A percentile compares a stretch with the other conserved stretches of the same genome.
phyloP scores from a whole-genome alignment of 148 eudicot species.

The Silene latifolia region DNA sequence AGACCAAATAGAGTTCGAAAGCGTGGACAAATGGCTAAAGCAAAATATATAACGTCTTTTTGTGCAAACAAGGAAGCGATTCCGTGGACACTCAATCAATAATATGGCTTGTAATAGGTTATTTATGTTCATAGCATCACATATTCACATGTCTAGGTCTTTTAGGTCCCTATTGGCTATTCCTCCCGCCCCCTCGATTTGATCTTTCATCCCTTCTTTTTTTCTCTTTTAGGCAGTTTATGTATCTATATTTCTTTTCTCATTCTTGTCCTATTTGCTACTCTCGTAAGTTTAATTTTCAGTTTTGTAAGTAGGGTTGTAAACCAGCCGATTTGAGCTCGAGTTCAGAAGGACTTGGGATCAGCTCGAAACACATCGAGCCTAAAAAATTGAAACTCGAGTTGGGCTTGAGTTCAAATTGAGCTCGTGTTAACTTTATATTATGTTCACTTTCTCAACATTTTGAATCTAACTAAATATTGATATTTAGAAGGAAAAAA shows the following conservation, averaged over 20 bases:
- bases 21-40: conserved; percentile 20
- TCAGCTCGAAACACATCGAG: too few species aligned
- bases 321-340: too few species aligned
- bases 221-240: neutral
- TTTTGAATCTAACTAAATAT: too few species aligned
- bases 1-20: conserved; percentile 9
- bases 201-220: conserved; percentile 13
- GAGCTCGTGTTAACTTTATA: too few species aligned
- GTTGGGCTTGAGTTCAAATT: too few species aligned
- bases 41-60: conserved; percentile 2
- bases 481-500: too few species aligned
- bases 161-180: conserved; percentile 2
- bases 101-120: neutral
- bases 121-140: neutral
- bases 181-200: conserved; percentile 3
- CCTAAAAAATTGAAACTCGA: too few species aligned
- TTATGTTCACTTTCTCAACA: too few species aligned
- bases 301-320: too few species aligned
- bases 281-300: too few species aligned
- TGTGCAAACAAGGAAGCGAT: conserved; percentile 13
- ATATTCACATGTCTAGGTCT: neutral
- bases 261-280: neutral
- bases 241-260: neutral
- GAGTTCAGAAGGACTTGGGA: too few species aligned
- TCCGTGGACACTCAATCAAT: conserved; percentile 1